These are phyloP conservation scores for Botrytis deweyae DNA, from an alignment of 2,329 filamentous ascomycete genomes.

Conservation along the genomic window DNA sequence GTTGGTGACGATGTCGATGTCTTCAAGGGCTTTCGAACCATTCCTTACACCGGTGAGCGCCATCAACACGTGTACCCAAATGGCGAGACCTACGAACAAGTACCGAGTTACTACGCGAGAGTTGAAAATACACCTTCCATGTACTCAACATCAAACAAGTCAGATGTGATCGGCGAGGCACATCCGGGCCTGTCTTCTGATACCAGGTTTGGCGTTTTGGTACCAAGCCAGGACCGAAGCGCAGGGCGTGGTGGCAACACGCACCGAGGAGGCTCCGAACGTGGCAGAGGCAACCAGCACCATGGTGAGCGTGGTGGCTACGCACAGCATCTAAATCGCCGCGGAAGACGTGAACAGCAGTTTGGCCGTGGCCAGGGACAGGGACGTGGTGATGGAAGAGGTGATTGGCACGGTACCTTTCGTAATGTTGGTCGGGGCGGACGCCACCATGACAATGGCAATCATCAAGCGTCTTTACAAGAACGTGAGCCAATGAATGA, in stretches of 20 bases:
- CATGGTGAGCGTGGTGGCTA: background rate
- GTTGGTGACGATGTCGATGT: background rate
- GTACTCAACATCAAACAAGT: slow-evolving; percentile 5
- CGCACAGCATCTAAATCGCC: slow-evolving; percentile 2
- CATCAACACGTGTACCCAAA: slow-evolving; percentile 3
- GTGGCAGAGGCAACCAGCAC: background rate
- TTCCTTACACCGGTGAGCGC: background rate
- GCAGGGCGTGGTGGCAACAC: background rate
- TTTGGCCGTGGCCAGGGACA: slow-evolving; percentile 12
- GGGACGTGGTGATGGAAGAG: background rate
- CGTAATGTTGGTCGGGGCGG: background rate
- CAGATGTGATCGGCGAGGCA: slow-evolving; percentile 4
- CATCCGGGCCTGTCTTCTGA: slow-evolving; percentile 18
- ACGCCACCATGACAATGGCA: background rate
- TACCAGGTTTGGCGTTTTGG: slow-evolving; percentile 13
- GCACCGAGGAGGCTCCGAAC: background rate
- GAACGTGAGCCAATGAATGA: background rate
- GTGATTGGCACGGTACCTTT: background rate
- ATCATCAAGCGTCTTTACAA: background rate
- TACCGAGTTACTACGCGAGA: slow-evolving; percentile 15
- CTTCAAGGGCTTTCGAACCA: slow-evolving; percentile 15
- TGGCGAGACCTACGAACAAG: background rate
- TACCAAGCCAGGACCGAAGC: background rate
- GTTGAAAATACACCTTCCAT: slow-evolving; percentile 8
- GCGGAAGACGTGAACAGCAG: background rate